phyloP scores from a whole-genome alignment of 495 filamentous ascomycete genomes.

The Tuber microsphaerosporum region DNA sequence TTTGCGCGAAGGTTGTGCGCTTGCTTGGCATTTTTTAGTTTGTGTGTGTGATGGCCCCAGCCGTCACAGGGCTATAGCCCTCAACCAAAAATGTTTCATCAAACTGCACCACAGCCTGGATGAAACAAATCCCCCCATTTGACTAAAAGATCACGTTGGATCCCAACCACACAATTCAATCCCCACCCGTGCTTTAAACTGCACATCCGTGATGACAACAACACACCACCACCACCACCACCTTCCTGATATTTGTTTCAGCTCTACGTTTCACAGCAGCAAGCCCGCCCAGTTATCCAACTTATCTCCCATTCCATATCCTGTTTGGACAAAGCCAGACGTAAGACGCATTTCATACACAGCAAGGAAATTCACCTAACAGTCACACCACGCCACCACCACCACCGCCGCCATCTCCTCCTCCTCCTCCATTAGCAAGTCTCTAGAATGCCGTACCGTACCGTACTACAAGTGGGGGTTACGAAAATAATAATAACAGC shows the following conservation, averaged over 20 bases:
- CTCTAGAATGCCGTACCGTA: not conserved
- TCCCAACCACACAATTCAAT: not conserved
- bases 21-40: conserved; percentile 22
- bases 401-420: not conserved
- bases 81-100: not conserved
- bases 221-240: no score
- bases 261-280: conserved; percentile 27
- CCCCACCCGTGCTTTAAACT: conserved; percentile 7
- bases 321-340: conserved; percentile 1
- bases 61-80: conserved; percentile 1
- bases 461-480: not conserved
- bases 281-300: conserved; percentile 7
- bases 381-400: not conserved
- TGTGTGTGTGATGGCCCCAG: conserved; percentile 16
- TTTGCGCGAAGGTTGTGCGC: conserved; percentile 19
- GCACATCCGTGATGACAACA: not conserved
- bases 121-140: not conserved
- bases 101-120: not conserved
- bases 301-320: conserved; percentile 3
- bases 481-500: not conserved
- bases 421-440: not conserved
- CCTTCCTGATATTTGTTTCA: conserved; percentile 7
- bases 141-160: not conserved
- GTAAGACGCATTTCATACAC: conserved; percentile 5
- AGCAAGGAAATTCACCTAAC: not conserved